A percentile compares a stretch with the other conserved stretches of the same genome.
These are phyloP conservation scores for Trichoderma sp. DNA, from an alignment of 2,329 filamentous ascomycete genomes.

Conservation along the genomic window DNA sequence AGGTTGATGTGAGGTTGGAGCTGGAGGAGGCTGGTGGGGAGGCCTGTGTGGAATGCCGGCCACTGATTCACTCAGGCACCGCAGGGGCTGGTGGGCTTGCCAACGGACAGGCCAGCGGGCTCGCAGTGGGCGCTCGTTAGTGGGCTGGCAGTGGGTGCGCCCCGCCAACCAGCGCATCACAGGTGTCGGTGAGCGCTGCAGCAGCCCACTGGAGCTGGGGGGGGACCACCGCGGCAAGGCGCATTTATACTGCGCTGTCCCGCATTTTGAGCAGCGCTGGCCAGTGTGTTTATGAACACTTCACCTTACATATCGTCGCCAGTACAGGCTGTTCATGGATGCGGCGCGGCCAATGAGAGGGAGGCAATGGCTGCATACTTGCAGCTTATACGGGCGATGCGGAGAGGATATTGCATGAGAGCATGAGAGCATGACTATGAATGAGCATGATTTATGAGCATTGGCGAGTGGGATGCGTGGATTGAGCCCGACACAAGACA, in stretches of 20 bases:
- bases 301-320: slow-evolving; percentile 18
- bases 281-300: slow-evolving; percentile 29
- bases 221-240: not conserved
- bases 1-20: slow-evolving; percentile 23
- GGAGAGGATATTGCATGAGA: not conserved
- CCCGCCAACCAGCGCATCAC: slow-evolving; percentile 28
- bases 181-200: slow-evolving; percentile 29
- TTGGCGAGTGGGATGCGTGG: not conserved
- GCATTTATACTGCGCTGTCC: slow-evolving; percentile 18
- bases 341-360: slow-evolving; percentile 8
- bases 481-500: not conserved
- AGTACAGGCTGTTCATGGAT: not conserved
- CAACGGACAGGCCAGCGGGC: slow-evolving; percentile 17
- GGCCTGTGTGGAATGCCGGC: not conserved
- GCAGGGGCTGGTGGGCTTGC: slow-evolving; percentile 11
- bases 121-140: slow-evolving; percentile 11
- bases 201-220: slow-evolving; percentile 23
- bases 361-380: not conserved
- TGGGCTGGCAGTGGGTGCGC: slow-evolving; percentile 15
- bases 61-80: not conserved
- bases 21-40: slow-evolving; percentile 11
- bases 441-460: not conserved
- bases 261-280: slow-evolving; percentile 19
- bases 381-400: not conserved
- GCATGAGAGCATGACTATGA: not conserved